These are phyloP conservation scores for Podospora pseudopauciseta DNA, from an alignment of 495 filamentous ascomycete genomes.

Conservation along the genomic window DNA sequence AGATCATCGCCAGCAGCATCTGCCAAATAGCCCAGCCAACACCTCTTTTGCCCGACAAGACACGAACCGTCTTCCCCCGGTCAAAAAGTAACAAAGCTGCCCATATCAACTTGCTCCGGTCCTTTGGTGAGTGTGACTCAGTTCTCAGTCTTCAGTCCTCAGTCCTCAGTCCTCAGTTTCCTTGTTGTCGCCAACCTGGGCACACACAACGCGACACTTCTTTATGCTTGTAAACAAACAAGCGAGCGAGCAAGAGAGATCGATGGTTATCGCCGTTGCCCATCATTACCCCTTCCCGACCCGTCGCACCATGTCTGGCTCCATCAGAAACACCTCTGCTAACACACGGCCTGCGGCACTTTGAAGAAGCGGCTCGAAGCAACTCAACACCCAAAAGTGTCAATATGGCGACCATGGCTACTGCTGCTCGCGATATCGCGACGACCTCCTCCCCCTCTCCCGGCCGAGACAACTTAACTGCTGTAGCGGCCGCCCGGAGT, in stretches of 20 bases:
- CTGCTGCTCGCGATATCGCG: conserved; percentile 68
- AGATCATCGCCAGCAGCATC: conserved; percentile 41
- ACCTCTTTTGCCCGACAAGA: conserved; percentile 31
- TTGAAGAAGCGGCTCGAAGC: conserved; percentile 48
- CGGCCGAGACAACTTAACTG: conserved; percentile 60
- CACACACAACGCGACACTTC: background rate
- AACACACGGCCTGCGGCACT: conserved; percentile 25
- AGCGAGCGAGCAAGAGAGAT: background rate
- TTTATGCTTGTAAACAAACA: background rate
- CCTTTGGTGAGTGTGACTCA: conserved; percentile 25
- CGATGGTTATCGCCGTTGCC: conserved; percentile 9
- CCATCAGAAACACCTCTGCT: conserved; percentile 14
- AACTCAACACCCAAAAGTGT: conserved; percentile 32
- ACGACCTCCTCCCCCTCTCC: conserved; percentile 45
- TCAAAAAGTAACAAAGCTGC: conserved; percentile 30
- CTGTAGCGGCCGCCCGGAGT: conserved; percentile 56
- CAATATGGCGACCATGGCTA: conserved; percentile 60
- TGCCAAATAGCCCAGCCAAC: conserved; percentile 35
- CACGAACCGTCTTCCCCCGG: background rate
- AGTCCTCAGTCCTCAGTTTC: background rate
- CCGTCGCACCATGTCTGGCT: conserved; percentile 25
- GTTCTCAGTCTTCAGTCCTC: background rate
- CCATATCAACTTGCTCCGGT: conserved; percentile 21
- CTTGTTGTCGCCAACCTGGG: background rate
- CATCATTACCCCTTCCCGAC: conserved; percentile 8